Evolutionary conservation across 371 early-diverging fungal genomes (phyloP), one percentile per base, ranked within the genome.

Genomic region (Rhizopus sp.): DNA sequence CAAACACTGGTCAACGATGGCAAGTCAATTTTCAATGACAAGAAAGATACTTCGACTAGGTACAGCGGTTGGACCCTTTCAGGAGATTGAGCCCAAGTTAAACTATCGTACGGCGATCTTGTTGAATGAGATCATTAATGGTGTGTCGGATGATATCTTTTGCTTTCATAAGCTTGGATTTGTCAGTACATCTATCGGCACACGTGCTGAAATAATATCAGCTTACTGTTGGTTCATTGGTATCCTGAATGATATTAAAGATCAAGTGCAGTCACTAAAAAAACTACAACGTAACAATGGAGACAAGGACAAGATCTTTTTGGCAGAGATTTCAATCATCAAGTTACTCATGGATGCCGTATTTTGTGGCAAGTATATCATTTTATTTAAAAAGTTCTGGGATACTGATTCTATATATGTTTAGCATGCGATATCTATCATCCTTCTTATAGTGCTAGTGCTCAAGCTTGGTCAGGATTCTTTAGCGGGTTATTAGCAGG

Each of bases 31-130:
- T 52, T 90, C 90, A 5, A 81, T 80, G 46, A 83, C 90, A 0
- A 82, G 93, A 35, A 91, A 90, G 65, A 72, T 91, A 35, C 65
- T 93, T 35, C 76, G 93, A 16, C 69, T 91, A 3, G 82, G 80
- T 37, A 87, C 86, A 58, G 80, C 73, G 37, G 60, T 90, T 10
- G 88, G 84, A 12, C 88, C 89, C 7, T 41, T 80, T 23, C 62
- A 69, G 42, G 72, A 80, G 50, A 50, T 83, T 6, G 57, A 44
- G 54, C 60, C 4, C 66, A 64, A 9, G 15, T 68, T 60, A 53
- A 66, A 7, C 8, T 68, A 34, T 47, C 34, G 41, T 37, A 55
- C 49, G 3, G 35, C 60, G 5, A 40, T 70, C 1, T 30, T 68
- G 7, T 33, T 61, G n/a, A 68, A 65, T 42, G 84, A 86, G 7